Evolutionary conservation across 257 asterid genomes (phyloP).

Genomic region (Solanum habrochaites): DNA sequence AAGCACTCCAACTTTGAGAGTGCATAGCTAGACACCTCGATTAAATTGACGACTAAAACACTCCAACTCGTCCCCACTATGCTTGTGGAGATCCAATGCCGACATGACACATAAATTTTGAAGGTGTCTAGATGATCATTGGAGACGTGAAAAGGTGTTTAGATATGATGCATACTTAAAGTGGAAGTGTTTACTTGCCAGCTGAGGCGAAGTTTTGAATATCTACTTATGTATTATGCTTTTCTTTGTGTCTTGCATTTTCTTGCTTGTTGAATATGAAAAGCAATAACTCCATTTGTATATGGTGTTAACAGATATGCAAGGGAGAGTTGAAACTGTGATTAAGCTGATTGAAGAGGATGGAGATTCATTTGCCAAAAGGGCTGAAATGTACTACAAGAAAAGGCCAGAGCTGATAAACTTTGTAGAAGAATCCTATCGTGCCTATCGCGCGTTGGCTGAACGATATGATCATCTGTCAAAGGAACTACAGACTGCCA

Average conservation of each 20-base stretch:
- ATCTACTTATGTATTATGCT: not conserved
- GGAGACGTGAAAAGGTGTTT: not conserved
- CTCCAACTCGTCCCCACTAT: not conserved
- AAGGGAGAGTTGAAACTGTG: conserved; percentile 60
- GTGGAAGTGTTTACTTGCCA: not conserved
- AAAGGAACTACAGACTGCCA: conserved; percentile 76
- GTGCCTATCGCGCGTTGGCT: conserved; percentile 66
- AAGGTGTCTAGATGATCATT: not conserved
- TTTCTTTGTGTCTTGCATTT: not conserved
- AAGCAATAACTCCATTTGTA: not conserved
- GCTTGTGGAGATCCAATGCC: not conserved
- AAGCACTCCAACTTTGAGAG: not conserved
- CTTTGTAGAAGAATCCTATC: conserved; percentile 68
- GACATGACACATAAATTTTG: not conserved
- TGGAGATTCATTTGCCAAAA: conserved; percentile 82
- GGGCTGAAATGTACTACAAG: conserved; percentile 88
- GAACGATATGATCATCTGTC: conserved; percentile 76
- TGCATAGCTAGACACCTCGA: not conserved
- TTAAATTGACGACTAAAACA: not conserved
- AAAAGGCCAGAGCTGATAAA: conserved; percentile 68
- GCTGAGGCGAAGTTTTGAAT: not conserved
- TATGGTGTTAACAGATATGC: conserved; percentile 54
- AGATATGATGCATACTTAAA: not conserved
- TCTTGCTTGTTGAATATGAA: not conserved
- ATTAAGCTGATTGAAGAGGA: conserved; percentile 74